Evolutionary conservation across 1,139 yeast species (phyloP).

Genomic region (Nakaseomyces nivariensis): DNA sequence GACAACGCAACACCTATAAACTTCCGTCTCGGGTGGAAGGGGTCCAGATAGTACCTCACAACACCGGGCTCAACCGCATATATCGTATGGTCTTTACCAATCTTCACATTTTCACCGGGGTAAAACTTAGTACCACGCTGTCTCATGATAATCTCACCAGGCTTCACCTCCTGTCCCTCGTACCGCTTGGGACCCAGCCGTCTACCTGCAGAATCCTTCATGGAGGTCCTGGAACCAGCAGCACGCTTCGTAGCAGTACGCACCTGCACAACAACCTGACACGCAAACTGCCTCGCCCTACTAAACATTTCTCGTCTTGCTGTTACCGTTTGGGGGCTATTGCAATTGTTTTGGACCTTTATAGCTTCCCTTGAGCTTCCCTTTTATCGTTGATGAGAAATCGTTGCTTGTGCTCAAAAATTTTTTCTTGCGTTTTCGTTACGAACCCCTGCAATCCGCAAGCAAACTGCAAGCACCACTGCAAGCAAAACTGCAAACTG

Average conservation of each 20-base stretch:
- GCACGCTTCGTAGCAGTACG: constrained; percentile 93
- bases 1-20: constrained; percentile 80
- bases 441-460: background rate
- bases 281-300: constrained; percentile 1
- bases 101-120: constrained; percentile 87
- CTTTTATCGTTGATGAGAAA: too few relatives aligned
- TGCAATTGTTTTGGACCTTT: too few relatives aligned
- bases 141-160: constrained; percentile 88
- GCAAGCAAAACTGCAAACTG: too few relatives aligned
- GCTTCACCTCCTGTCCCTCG: constrained; percentile 51
- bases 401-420: constrained; percentile 1
- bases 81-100: constrained; percentile 90
- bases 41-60: constrained; percentile 84
- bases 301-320: background rate
- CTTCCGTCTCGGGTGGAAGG: constrained; percentile 91
- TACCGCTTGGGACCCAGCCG: constrained; percentile 83
- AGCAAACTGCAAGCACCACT: too few relatives aligned
- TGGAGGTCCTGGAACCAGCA: constrained; percentile 86
- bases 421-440: background rate
- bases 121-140: constrained; percentile 95
- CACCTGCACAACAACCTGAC: constrained; percentile 33
- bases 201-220: constrained; percentile 93
- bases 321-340: too few relatives aligned
- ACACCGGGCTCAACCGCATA: constrained; percentile 89
- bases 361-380: too few relatives aligned